Evolutionary conservation across 805 yeast species (phyloP).

Genomic region (Starmerella bombi): DNA sequence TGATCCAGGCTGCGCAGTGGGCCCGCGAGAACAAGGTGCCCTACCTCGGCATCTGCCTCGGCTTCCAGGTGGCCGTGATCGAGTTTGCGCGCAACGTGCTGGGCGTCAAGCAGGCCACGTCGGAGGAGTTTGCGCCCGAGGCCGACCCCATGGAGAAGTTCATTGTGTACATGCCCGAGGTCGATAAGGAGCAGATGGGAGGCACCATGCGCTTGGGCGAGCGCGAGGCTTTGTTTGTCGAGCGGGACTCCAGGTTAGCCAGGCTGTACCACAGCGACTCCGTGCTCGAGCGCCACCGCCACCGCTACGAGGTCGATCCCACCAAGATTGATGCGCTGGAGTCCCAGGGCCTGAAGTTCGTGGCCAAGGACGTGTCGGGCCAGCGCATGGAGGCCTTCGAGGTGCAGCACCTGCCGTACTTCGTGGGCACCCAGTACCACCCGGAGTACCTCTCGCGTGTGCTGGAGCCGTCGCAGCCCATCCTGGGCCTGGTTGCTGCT

Average conservation of each 20-base stretch:
- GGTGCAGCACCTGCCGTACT: conserved; percentile 75
- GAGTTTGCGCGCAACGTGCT: conserved; percentile 77
- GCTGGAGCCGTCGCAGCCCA: conserved; percentile 90
- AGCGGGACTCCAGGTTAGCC: conserved; percentile 53
- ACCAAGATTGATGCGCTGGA: conserved; percentile 59
- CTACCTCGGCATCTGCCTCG: conserved; percentile 91
- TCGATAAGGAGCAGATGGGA: conserved; percentile 87
- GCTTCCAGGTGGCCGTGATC: conserved; percentile 92
- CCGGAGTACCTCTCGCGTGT: conserved; percentile 97
- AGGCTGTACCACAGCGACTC: conserved; percentile 59
- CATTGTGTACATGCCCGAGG: conserved; percentile 97
- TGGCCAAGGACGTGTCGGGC: conserved; percentile 84
- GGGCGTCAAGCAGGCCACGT: conserved; percentile 53
- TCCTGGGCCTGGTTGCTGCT: conserved; percentile 92
- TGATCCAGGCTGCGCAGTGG: conserved; percentile 93
- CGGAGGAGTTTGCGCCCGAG: conserved; percentile 68
- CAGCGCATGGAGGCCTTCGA: conserved; percentile 92
- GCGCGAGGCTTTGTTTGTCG: conserved; percentile 73
- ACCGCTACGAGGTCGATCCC: conserved; percentile 95
- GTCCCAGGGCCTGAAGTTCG: conserved; percentile 65
- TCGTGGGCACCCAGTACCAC: conserved; percentile 92
- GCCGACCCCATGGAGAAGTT: conserved; percentile 42
- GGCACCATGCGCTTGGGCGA: conserved; percentile 98
- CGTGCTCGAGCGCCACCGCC: conserved; percentile 92
- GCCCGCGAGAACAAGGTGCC: conserved; percentile 95